These are phyloP conservation scores for Sambucus nigra DNA, from an alignment of 129 eudicot genomes.

Conservation along the genomic window DNA sequence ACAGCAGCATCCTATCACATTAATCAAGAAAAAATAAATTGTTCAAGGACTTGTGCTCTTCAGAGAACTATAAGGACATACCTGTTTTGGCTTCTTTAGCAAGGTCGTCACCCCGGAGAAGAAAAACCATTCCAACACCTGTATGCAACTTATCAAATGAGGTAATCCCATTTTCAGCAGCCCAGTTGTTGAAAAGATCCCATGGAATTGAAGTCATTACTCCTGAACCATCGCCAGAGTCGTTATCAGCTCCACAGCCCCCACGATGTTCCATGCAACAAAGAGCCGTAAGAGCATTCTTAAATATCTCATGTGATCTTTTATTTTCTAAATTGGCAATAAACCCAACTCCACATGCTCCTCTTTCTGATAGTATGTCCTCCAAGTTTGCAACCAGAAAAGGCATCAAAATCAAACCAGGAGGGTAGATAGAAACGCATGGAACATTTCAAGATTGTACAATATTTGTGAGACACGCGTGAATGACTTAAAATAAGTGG, in stretches of 20 bases:
- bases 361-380: slow-evolving; percentile 85
- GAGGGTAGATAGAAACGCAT: not conserved
- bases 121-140: slow-evolving; percentile 96
- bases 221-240: slow-evolving; percentile 99
- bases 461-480: not conserved
- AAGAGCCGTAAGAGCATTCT: slow-evolving; percentile 96
- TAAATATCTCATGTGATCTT: slow-evolving; percentile 71
- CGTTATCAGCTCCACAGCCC: slow-evolving; percentile 98
- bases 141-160: slow-evolving; percentile 75
- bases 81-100: slow-evolving; percentile 76
- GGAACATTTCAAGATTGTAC: not conserved
- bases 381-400: slow-evolving; percentile 81
- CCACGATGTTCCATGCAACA: slow-evolving; percentile 99
- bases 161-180: slow-evolving; percentile 62
- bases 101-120: slow-evolving; percentile 61
- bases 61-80: slow-evolving; percentile 13
- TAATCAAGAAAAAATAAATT: not conserved
- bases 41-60: not conserved
- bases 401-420: slow-evolving; percentile 5
- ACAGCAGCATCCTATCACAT: not conserved
- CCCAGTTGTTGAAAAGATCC: slow-evolving; percentile 86
- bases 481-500: not conserved
- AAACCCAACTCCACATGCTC: slow-evolving; percentile 98
- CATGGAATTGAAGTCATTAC: slow-evolving; percentile 94
- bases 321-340: slow-evolving; percentile 93